A percentile compares a stretch with the other conserved stretches of the same genome.
Conservation (phyloP, 345 rosid genomes). For the Toxicodendron radicans region DNA sequence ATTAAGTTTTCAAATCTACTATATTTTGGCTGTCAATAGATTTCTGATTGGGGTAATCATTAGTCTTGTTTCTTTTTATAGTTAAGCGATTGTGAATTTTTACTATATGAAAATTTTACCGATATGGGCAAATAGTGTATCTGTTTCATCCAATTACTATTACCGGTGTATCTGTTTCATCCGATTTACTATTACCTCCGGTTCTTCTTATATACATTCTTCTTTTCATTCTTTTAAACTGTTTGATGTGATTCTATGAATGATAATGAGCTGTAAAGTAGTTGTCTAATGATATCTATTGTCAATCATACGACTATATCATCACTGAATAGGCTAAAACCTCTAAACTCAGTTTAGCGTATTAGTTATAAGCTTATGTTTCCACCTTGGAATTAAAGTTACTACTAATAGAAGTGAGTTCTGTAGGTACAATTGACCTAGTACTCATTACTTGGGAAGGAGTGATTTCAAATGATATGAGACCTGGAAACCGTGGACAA, state of each 20-base stretch:
- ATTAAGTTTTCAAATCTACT: not conserved
- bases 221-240: not conserved
- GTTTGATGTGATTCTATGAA: not conserved
- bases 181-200: not conserved
- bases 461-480: not conserved
- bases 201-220: not conserved
- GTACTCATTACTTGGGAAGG: not conserved
- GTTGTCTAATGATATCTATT: not conserved
- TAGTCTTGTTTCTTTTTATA: conserved; percentile 4
- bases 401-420: not conserved
- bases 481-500: not conserved
- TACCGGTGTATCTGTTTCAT: conserved; percentile 4
- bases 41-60: not conserved
- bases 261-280: not conserved
- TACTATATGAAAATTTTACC: not conserved
- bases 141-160: not conserved
- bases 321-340: not conserved
- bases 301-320: not conserved
- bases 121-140: not conserved
- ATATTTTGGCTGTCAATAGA: not conserved
- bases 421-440: not conserved
- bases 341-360: not conserved
- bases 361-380: not conserved
- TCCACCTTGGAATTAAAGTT: not conserved
- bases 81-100: not conserved